A percentile compares a stretch with the other conserved stretches of the same genome.
Conservation (phyloP, 2,329 filamentous ascomycete species). For the Fusarium algeriense region DNA sequence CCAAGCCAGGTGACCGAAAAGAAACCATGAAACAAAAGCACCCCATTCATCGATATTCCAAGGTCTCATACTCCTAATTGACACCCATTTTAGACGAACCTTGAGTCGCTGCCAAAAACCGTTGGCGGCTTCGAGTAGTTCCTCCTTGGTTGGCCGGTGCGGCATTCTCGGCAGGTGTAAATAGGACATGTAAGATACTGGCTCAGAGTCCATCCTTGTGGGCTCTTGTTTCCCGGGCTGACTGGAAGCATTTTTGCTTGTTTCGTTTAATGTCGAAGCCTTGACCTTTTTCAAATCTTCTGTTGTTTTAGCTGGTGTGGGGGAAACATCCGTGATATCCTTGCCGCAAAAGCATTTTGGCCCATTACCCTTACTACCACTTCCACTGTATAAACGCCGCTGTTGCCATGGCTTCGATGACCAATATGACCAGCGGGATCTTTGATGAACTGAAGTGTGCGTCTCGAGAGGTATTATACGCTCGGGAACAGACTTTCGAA, state of each 20-base stretch:
- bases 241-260: conserved; percentile 21
- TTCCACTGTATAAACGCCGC: conserved; percentile 35
- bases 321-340: conserved; percentile 19
- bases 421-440: conserved; percentile 8
- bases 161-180: conserved; percentile 74
- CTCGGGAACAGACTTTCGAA: conserved; percentile 10
- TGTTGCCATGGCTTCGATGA: conserved; percentile 14
- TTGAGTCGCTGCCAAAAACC: conserved; percentile 92
- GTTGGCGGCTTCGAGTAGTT: conserved; percentile 89
- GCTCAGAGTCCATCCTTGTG: conserved; percentile 50
- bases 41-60: conserved; percentile 98
- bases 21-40: conserved; percentile 92
- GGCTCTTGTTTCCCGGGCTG: conserved; percentile 15
- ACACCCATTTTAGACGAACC: conserved; percentile 97
- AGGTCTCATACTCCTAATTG: conserved; percentile 90
- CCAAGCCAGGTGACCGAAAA: conserved; percentile 94
- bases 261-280: conserved; percentile 21
- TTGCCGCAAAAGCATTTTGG: conserved; percentile 46
- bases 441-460: neutral
- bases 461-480: conserved; percentile 14
- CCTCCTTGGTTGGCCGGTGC: conserved; percentile 94
- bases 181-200: conserved; percentile 68
- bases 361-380: conserved; percentile 25
- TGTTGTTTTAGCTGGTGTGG: conserved; percentile 22
- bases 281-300: conserved; percentile 34